A percentile compares a stretch with the other conserved stretches of the same genome.
phyloP scores from a whole-genome alignment of 2,329 filamentous ascomycete genomes.

The Trichophyton schoenleinii region DNA sequence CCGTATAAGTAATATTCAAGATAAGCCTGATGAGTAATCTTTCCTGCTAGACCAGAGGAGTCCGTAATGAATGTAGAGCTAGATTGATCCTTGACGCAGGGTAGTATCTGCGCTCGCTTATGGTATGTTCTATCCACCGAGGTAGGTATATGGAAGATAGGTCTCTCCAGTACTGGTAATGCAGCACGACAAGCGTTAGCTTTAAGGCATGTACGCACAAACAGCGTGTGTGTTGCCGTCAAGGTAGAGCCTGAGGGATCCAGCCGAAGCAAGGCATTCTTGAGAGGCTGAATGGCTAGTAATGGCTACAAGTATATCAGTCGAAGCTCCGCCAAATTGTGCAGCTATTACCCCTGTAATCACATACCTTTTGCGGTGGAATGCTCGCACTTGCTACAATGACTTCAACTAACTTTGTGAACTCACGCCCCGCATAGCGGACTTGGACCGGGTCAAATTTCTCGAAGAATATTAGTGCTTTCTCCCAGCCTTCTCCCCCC shows the following conservation, averaged over 20 bases:
- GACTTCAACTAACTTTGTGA: constrained; percentile 24
- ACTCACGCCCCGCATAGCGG: constrained; percentile 30
- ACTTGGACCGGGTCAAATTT: constrained; percentile 39
- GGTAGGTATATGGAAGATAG: constrained; percentile 32
- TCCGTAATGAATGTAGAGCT: constrained; percentile 26
- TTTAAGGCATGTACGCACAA: constrained; percentile 33
- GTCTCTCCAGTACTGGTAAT: constrained; percentile 29
- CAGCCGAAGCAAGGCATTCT: constrained; percentile 33
- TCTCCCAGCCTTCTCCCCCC: constrained; percentile 38
- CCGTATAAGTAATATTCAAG: constrained; percentile 56
- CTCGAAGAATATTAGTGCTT: constrained; percentile 39
- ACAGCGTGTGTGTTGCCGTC: constrained; percentile 32
- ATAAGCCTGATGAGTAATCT: constrained; percentile 29
- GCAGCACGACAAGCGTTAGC: constrained; percentile 29
- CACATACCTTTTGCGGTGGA: constrained; percentile 23
- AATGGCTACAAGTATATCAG: constrained; percentile 21
- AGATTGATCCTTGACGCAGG: constrained; percentile 23
- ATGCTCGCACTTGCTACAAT: constrained; percentile 24
- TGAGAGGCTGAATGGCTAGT: constrained; percentile 30
- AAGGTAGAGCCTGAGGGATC: constrained; percentile 32
- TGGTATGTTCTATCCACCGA: constrained; percentile 17
- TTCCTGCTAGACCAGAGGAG: constrained; percentile 28
- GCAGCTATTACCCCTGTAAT: background rate
- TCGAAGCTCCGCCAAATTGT: background rate
- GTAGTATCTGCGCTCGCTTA: constrained; percentile 15